These are phyloP conservation scores for Lepidium didymum DNA, from an alignment of 345 rosid genomes.

Conservation along the genomic window DNA sequence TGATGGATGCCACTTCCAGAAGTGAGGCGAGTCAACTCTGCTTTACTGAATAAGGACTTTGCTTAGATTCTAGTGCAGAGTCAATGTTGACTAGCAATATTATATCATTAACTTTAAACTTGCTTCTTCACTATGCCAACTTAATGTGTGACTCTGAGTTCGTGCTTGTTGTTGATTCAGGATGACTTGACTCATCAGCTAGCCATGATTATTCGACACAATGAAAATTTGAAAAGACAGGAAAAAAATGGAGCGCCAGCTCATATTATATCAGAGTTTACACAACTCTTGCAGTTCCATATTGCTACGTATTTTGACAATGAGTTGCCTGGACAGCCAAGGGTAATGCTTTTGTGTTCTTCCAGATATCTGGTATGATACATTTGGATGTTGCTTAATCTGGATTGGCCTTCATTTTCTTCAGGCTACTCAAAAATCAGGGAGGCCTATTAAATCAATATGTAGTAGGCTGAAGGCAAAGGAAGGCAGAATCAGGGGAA, in stretches of 20 bases:
- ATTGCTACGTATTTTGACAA: constrained; percentile 95
- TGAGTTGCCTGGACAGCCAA: constrained; percentile 96
- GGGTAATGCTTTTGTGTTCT: constrained; percentile 45
- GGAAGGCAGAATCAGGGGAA: constrained; percentile 95
- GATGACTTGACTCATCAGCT: constrained; percentile 95
- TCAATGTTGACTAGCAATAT: neutral
- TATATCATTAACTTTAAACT: neutral
- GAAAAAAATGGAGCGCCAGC: constrained; percentile 97
- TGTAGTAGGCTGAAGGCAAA: constrained; percentile 97
- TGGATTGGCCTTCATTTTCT: constrained; percentile 12
- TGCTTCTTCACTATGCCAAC: neutral
- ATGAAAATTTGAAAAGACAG: constrained; percentile 80
- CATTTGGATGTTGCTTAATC: neutral
- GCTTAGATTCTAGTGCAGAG: neutral
- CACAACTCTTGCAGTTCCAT: constrained; percentile 89
- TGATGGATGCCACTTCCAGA: constrained; percentile 91
- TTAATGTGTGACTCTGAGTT: constrained; percentile 10
- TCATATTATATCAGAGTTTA: constrained; percentile 92
- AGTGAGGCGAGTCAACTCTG: constrained; percentile 58
- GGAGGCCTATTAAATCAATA: constrained; percentile 93
- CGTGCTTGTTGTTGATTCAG: constrained; percentile 38
- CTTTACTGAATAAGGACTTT: neutral
- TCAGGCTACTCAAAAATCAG: constrained; percentile 97
- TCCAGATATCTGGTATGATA: constrained; percentile 4
- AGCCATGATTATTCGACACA: constrained; percentile 91